A percentile compares a stretch with the other conserved stretches of the same genome.
Conservation (phyloP, 306 rosid genomes). For the Inga laurina region DNA sequence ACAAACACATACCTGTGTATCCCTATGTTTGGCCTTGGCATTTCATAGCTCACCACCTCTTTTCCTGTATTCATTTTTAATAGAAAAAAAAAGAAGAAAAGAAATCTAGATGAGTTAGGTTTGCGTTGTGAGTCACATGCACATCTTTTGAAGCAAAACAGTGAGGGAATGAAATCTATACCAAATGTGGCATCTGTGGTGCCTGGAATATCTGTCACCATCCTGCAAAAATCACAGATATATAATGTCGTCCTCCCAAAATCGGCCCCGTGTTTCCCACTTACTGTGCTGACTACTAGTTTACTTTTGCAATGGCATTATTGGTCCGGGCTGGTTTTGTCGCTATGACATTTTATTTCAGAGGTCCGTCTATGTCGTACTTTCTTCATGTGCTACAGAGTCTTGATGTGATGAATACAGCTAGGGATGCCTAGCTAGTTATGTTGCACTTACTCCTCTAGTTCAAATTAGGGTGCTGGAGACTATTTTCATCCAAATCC, state of each 20-base stretch:
- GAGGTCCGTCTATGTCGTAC: not conserved
- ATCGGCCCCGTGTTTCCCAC: not conserved
- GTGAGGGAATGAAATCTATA: conserved; percentile 30
- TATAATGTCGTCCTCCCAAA: not conserved
- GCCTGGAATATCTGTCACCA: conserved; percentile 95
- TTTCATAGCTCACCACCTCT: conserved; percentile 73
- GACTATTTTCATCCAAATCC: no score
- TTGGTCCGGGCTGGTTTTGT: not conserved
- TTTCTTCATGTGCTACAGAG: not conserved
- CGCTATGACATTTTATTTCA: not conserved
- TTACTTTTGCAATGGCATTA: not conserved
- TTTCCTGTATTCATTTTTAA: conserved; percentile 46
- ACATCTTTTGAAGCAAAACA: not conserved
- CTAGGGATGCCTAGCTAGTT: not conserved
- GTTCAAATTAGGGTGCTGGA: no score
- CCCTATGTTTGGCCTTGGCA: conserved; percentile 81
- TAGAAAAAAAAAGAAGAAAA: no score
- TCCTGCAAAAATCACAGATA: conserved; percentile 50
- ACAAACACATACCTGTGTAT: conserved; percentile 92
- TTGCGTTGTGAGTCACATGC: no score
- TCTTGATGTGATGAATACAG: not conserved
- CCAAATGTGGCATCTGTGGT: conserved; percentile 94
- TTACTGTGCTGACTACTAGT: not conserved
- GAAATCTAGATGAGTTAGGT: not conserved
- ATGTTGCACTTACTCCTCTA: not conserved